phyloP scores from a whole-genome alignment of 441 rosid genomes.

The Cnidoscolus chayamansa region DNA sequence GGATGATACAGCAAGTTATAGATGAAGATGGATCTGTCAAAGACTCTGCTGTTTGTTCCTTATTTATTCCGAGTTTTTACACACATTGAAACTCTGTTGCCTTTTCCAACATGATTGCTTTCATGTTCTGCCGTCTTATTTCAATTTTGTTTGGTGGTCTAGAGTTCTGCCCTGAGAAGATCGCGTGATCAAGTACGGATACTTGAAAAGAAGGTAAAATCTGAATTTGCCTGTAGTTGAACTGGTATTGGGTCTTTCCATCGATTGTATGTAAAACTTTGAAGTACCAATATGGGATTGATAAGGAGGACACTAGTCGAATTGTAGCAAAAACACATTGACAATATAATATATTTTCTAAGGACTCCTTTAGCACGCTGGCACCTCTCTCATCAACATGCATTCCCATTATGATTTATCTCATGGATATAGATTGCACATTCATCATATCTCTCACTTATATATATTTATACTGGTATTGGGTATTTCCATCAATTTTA shows the following conservation, averaged over 20 bases:
- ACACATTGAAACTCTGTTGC: neutral
- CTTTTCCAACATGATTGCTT: neutral
- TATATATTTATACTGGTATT: neutral
- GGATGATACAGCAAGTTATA: slow-evolving; percentile 56
- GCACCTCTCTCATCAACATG: neutral
- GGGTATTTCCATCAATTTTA: neutral
- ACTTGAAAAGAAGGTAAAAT: slow-evolving; percentile 69
- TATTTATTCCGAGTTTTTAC: slow-evolving; percentile 2
- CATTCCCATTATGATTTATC: neutral
- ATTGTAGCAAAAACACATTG: neutral
- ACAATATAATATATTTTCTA: neutral
- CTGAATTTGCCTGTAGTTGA: no score
- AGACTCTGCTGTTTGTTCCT: slow-evolving; percentile 77
- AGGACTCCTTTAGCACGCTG: neutral
- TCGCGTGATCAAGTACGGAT: slow-evolving; percentile 59
- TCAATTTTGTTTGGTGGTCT: slow-evolving; percentile 23
- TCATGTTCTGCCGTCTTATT: slow-evolving; percentile 8
- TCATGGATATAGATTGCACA: neutral
- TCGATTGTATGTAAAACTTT: neutral
- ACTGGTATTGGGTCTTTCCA: neutral
- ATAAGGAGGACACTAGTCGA: neutral
- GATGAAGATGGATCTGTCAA: slow-evolving; percentile 77
- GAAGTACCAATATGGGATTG: neutral
- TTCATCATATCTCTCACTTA: neutral
- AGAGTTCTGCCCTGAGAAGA: slow-evolving; percentile 72